These are phyloP conservation scores for Cocos nucifera DNA, from an alignment of 176 grass and related monocot genomes.

Conservation along the genomic window DNA sequence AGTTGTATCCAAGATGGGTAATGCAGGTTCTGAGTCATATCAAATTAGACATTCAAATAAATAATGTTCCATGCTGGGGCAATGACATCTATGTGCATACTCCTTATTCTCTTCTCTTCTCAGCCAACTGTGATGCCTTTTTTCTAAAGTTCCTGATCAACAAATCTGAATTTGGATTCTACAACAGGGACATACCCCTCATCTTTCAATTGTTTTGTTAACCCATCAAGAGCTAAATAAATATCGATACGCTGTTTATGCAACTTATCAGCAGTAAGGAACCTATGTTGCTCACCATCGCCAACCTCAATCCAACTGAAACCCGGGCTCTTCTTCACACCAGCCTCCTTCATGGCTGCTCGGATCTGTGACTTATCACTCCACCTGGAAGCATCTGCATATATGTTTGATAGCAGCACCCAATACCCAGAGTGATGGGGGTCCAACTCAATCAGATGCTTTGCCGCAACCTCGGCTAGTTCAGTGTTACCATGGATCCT, in stretches of 20 bases:
- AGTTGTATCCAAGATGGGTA: too few species aligned
- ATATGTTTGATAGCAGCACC: slow-evolving; percentile 43
- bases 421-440: slow-evolving; percentile 45
- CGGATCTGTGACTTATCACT: slow-evolving; percentile 33
- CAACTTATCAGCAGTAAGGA: slow-evolving; percentile 30
- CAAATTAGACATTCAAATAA: too few species aligned
- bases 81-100: too few species aligned
- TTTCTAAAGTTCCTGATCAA: too few species aligned
- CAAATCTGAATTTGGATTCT: background rate
- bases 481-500: slow-evolving; percentile 40
- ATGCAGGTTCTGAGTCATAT: too few species aligned
- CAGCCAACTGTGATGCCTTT: too few species aligned
- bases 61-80: too few species aligned
- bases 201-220: slow-evolving; percentile 30
- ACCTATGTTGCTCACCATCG: slow-evolving; percentile 29
- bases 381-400: slow-evolving; percentile 43
- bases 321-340: slow-evolving; percentile 42
- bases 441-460: slow-evolving; percentile 38
- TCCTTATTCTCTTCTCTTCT: too few species aligned
- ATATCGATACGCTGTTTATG: slow-evolving; percentile 24
- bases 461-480: slow-evolving; percentile 39
- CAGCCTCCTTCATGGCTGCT: slow-evolving; percentile 33
- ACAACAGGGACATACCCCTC: slow-evolving; percentile 28
- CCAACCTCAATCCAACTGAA: slow-evolving; percentile 43
- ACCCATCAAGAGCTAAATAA: slow-evolving; percentile 25